Evolutionary conservation across 345 rosid species (phyloP), one percentile per base, ranked within the genome.

Genomic region (Dovyalis caffra): DNA sequence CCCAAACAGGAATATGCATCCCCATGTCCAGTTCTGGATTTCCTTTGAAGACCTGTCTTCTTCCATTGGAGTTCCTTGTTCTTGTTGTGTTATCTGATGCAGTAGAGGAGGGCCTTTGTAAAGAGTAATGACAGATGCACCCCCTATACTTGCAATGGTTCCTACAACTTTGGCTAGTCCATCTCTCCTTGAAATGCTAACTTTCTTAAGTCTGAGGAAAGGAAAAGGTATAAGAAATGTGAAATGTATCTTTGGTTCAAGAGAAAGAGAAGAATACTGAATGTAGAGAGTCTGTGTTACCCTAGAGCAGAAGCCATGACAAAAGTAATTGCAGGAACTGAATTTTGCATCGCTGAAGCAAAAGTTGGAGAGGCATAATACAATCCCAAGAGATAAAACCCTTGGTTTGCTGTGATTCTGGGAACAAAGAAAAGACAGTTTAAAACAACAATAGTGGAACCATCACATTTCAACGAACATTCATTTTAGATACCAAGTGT

Each of bases 321-420:
- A 80, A 92, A 92, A 75, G 97, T 88, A 63, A 92, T 85, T 69
- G 97, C 97, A 63, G 98, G 98, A 69, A 90, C 95, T 18, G 90
- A 92, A 87, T 90, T 94, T 68, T 94, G 98, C 87, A 92, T 90
- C 72, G 97, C 95, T 1, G 97, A 91, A 71, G 95, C 97, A 78
- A 94, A 90, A 16, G 97, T 92, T 76, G 95, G 91, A 64, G 92
- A 86, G 73, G 95, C 85, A 72, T 90, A 83, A 74, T 87, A 79
- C 76, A 91, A 78, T 37, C 96, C 96, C 86, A 89, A 66, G 12
- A 92, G 82, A 70, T 89, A 90, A 70, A 94, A 90, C 76, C 96
- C 97, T 85, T 92, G 94, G 83, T 90, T 92, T 34, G 94, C 93
- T 4, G 94, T 89, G 70, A 94, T 87, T 81, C 97, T 94, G 87